Evolutionary conservation across 306 rosid species (phyloP).

Genomic region (Cicer arietinum): DNA sequence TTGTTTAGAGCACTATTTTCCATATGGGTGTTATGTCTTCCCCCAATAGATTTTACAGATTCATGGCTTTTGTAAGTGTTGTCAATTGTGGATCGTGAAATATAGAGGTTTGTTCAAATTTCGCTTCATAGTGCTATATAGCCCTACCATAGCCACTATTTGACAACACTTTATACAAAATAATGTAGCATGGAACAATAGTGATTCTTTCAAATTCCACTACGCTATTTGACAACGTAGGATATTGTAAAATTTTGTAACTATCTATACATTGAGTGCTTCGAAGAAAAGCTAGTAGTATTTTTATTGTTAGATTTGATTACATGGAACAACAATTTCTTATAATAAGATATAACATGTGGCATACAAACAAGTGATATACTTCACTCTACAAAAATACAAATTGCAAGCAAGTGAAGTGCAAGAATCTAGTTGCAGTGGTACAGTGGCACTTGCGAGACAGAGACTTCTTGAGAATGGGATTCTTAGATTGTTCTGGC

Average conservation of each 20-base stretch:
- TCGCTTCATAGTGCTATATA: no score
- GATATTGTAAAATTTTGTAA: constrained; percentile 7
- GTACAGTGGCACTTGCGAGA: background rate
- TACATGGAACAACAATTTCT: background rate
- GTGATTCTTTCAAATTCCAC: no score
- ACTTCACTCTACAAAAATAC: background rate
- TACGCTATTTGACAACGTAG: no score
- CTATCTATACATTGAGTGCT: background rate
- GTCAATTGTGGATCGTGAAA: no score
- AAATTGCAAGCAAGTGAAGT: background rate
- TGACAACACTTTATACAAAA: no score
- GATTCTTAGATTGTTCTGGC: background rate
- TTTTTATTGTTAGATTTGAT: background rate
- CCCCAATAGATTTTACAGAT: background rate
- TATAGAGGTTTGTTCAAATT: no score
- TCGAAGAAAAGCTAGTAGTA: background rate
- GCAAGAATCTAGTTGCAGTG: background rate
- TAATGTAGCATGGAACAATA: no score
- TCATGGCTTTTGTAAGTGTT: constrained; percentile 9
- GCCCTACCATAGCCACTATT: no score
- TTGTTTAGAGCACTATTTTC: constrained; percentile 6
- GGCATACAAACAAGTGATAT: background rate
- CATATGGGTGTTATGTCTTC: constrained; percentile 15
- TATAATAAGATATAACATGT: constrained; percentile 7
- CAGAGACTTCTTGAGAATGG: background rate